Evolutionary conservation across 768 basidiomycete genomes (phyloP), one percentile per base, ranked within the genome.

Genomic region (Tubosaeta sp.): DNA sequence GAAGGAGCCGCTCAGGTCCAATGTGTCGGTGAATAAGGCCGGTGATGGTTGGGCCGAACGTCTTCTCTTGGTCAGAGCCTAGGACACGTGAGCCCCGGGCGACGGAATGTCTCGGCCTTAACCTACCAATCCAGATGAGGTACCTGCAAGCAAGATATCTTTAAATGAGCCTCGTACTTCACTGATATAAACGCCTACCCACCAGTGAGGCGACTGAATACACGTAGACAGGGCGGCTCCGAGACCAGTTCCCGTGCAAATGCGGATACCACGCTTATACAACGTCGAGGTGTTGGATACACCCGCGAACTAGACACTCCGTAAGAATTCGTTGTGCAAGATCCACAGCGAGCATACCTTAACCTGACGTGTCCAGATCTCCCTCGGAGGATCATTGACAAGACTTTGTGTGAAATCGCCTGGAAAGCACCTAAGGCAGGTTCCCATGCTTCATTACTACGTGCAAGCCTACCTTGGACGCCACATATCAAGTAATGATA

Each of bases 31-130:
- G 78, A 57, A 90, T 89, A 47, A 90, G 76, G 27, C 81, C 80
- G 55, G 78, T 80, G 54, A 90, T 87, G 18, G 87, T 90, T 21
- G 86, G 83, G 3, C 89, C 89, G 59, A 91, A 90, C 2, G 87
- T 89, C 70, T 84, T 87, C 67, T 87, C 86, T 68, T 90, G 87
- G 61, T 90, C 86, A 49, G 85, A 87, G 46, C 86, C 86, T 81
- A 58, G 48, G 34, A 6, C 50, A 44, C 32, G 46, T 62, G 8
- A 61, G 53, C 34, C 32, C 38, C 54, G 27, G 49, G 43, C 34
- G 22, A 49, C 7, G 8, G 51, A 16, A n/a, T 35, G 44, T 40
- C 39, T 16, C 18, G 4, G 31, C 16, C 39, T 29, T 42, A 22
- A 57, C 73, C 57, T 64, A 79, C 80, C 80, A 58, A 87, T 87